A percentile compares a stretch with the other conserved stretches of the same genome.
Conservation (phyloP, 116 monocot genomes). For the Phalaenopsis hybrid region DNA sequence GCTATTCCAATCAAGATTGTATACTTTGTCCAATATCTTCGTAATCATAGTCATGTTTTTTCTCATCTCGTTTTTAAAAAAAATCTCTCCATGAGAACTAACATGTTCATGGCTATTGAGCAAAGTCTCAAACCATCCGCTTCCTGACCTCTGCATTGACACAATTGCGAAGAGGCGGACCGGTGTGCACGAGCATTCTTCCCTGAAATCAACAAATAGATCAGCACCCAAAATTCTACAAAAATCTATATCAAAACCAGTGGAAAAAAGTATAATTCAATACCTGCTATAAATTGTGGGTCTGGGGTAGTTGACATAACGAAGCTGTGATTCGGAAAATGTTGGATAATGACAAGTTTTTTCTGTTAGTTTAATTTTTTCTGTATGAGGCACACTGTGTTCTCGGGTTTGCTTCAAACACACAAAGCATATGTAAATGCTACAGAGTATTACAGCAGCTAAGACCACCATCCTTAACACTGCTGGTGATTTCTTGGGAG, state of each 20-base stretch:
- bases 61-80: constrained; percentile 43
- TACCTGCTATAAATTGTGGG: constrained; percentile 53
- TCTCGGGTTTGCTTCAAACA: constrained; percentile 38
- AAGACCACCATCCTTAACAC: constrained; percentile 32
- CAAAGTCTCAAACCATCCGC: constrained; percentile 83
- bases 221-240: constrained; percentile 2
- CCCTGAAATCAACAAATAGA: constrained; percentile 24
- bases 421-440: constrained; percentile 35
- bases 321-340: constrained; percentile 20
- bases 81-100: constrained; percentile 79
- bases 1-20: constrained; percentile 59
- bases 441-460: constrained; percentile 29
- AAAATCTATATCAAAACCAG: constrained; percentile 22
- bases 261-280: constrained; percentile 25
- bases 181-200: constrained; percentile 55
- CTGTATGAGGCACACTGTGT: background rate
- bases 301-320: constrained; percentile 43
- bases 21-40: constrained; percentile 46
- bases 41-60: constrained; percentile 43
- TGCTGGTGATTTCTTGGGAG: constrained; percentile 30
- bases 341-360: constrained; percentile 19
- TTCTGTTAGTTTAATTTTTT: constrained; percentile 23
- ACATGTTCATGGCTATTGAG: constrained; percentile 64
- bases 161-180: constrained; percentile 61
- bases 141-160: constrained; percentile 78